A percentile compares a stretch with the other conserved stretches of the same genome.
These are phyloP conservation scores for Oryza meyeriana DNA, from an alignment of 176 grass and related monocot species.

Conservation along the genomic window DNA sequence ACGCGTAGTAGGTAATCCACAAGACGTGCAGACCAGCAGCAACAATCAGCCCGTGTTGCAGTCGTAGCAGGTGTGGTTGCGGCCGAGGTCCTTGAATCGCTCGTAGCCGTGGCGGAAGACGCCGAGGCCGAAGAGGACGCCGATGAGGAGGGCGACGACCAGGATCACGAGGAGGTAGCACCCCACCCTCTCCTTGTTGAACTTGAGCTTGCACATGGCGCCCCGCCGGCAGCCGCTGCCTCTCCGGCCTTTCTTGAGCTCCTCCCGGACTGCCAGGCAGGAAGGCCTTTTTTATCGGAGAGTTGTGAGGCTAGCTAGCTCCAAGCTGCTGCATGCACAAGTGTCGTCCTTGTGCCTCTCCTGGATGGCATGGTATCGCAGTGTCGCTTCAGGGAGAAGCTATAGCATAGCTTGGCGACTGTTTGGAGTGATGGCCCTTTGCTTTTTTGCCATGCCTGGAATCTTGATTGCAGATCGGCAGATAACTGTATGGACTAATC, in stretches of 20 bases:
- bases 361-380: constrained; percentile 10
- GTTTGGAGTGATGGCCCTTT: not conserved
- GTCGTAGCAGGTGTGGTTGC: constrained; percentile 59
- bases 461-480: not conserved
- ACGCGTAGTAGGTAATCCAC: not conserved
- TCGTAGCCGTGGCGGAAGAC: constrained; percentile 56
- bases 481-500: not conserved
- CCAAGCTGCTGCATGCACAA: not conserved
- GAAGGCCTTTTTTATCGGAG: constrained; percentile 7
- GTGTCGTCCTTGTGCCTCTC: not conserved
- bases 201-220: constrained; percentile 32
- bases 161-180: constrained; percentile 43
- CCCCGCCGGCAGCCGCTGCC: not conserved
- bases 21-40: no score
- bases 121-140: constrained; percentile 64
- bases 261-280: not conserved
- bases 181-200: constrained; percentile 31
- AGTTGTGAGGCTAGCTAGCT: not conserved
- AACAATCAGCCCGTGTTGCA: not conserved
- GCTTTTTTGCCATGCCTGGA: constrained; percentile 18
- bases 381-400: not conserved
- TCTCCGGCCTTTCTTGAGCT: not conserved
- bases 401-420: not conserved
- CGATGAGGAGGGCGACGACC: constrained; percentile 31
- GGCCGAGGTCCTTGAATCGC: constrained; percentile 22